Evolutionary conservation across 2,329 filamentous ascomycete species (phyloP), one percentile per base, ranked within the genome.

Genomic region (Aspergillus hortae): DNA sequence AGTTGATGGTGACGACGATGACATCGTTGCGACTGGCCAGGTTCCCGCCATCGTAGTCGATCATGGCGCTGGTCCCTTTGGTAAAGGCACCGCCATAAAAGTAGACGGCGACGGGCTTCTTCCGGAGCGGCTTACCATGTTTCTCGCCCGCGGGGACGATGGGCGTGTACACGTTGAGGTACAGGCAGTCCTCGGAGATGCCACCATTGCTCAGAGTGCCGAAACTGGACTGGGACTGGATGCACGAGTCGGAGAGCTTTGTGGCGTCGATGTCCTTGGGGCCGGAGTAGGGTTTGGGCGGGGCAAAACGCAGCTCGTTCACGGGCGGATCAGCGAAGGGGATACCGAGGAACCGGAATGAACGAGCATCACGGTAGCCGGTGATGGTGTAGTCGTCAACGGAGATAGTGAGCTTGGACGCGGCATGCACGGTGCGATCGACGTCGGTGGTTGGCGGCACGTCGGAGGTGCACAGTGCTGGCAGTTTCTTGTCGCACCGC

Each of bases 261-360:
- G 63, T 62, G 1, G 68, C 70, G 50, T 74, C 63, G 44, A 71
- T 63, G 4, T 46, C 56, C 30, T 59, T 63, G 11, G 52, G 52
- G 4, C 61, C 62, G 3, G 60, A 58, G 40, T 65, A 65, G 5
- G 60, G 53, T 30, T 61, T 64, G 1, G 74, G 67, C 3, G 67
- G 70, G 1, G 69, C 67, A 47, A 80, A 77, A 2, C 77, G 71
- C 27, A 69, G 61, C 11, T 77, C 66, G 0, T 72, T 72, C 1
- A 67, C 70, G 2, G 78, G 77, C 3, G 77, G 72, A 3, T 74
- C 59, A 1, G 74, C 77, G 46, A 78, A 80, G 0, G 77, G 77
- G 2, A 80, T 68, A 0, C 77, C 76, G 0, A 74, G 62, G 57
- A 79, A 80, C 2, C 60, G 61, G 50, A 64, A 65, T 15, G 62